Evolutionary conservation across 2,329 filamentous ascomycete genomes (phyloP).

Genomic region (Cryphonectria carpinicola): DNA sequence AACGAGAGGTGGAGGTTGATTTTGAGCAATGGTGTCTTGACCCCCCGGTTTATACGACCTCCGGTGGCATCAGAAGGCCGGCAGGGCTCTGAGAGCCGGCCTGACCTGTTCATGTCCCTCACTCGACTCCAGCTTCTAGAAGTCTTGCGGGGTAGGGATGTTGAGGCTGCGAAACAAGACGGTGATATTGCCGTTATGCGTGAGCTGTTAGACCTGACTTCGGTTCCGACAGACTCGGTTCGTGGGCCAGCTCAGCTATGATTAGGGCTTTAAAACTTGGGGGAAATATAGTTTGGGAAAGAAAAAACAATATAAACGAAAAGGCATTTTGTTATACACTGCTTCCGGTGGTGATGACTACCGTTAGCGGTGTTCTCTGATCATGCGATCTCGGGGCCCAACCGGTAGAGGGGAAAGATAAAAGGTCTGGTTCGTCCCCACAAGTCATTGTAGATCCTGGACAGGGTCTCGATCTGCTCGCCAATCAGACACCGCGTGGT

Average conservation of each 20-base stretch:
- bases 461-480: too few species aligned
- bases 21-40: slow-evolving; percentile 21
- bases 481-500: too few species aligned
- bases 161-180: background rate
- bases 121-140: slow-evolving; percentile 5
- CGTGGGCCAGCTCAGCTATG: slow-evolving; percentile 1
- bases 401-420: background rate
- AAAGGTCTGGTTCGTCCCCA: too few species aligned
- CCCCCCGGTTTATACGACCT: background rate
- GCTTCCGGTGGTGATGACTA: too few species aligned
- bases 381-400: background rate
- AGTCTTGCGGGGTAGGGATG: slow-evolving; percentile 11
- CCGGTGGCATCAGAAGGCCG: background rate
- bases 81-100: background rate
- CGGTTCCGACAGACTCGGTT: background rate
- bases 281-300: background rate
- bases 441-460: too few species aligned
- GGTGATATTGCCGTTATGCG: background rate
- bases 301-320: too few species aligned
- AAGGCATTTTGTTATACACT: too few species aligned
- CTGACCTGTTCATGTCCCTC: slow-evolving; percentile 1
- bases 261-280: background rate
- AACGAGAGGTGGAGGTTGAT: slow-evolving; percentile 15
- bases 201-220: background rate
- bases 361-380: background rate